Evolutionary conservation across 805 yeast genomes (phyloP), one percentile per base, ranked within the genome.

Genomic region (Priceomyces medius): DNA sequence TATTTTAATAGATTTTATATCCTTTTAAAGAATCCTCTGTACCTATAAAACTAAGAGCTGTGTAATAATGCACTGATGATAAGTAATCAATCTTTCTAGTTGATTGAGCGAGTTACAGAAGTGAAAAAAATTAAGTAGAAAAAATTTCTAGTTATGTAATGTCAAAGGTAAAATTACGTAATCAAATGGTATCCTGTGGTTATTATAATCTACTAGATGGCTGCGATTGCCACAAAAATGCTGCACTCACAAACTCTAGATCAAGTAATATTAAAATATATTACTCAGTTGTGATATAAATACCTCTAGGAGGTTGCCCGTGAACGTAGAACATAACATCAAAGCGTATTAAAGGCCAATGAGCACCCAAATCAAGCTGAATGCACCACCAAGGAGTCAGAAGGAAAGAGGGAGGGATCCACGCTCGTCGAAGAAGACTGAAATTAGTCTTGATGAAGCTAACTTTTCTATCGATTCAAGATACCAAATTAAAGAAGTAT

Each of bases 391-490:
- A 23, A 32, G 27, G 18, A 24, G 14, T 18, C 31, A 35, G 13
- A 35, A 23, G 7, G 28, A 35, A 3, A 20, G 14, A 23, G 14
- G 18, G 12, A 13, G 21, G 13, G 39, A 36, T n/a, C 24, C 33
- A 7, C 14, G 12, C 23, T 24, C 32, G 14, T 26, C 39, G 12
- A 40, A 20, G 18, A 34, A 17, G 19, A 7, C 29, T 1, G 35
- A 35, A 17, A 18, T 31, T 35, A 27, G 23, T 10, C 7, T 40
- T 19, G 80, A 78, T 26, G 68, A 75, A 39, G 76, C 78, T 3
- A 74, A 80, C 41, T 86, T 88, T 58, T 78, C 77, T 34, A 66
- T 85, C 38, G 83, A 84, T 46, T 59, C 73, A 1, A 64, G 86
- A 28, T 88, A 86, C 59, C 68, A 74, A 39, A 67, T 86, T 12